phyloP scores from a whole-genome alignment of 768 basidiomycete genomes.

The Mycena galericulata region DNA sequence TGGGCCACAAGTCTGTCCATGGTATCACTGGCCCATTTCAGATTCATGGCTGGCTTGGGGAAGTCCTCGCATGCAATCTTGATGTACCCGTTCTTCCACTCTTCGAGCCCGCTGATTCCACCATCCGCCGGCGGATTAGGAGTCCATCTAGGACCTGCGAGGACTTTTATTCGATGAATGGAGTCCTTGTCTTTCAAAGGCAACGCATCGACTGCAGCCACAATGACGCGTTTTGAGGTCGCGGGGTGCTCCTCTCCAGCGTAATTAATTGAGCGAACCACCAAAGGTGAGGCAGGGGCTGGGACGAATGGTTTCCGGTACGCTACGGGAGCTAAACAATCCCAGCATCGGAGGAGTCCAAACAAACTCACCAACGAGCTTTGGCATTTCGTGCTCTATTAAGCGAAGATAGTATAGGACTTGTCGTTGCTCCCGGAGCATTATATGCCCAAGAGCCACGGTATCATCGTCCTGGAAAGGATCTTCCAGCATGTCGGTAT shows the following conservation, averaged over 20 bases:
- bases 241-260: slow-evolving; percentile 83
- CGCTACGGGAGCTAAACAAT: slow-evolving; percentile 56
- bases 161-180: slow-evolving; percentile 85
- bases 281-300: slow-evolving; percentile 69
- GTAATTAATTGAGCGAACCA: slow-evolving; percentile 82
- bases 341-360: neutral
- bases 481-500: slow-evolving; percentile 58
- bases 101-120: slow-evolving; percentile 63
- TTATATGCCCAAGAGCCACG: slow-evolving; percentile 76
- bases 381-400: slow-evolving; percentile 90
- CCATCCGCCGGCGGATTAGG: slow-evolving; percentile 77
- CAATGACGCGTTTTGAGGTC: slow-evolving; percentile 75
- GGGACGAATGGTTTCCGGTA: slow-evolving; percentile 85
- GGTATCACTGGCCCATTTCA: slow-evolving; percentile 94
- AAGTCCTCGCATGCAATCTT: slow-evolving; percentile 94
- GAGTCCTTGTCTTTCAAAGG: slow-evolving; percentile 74
- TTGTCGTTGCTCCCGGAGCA: slow-evolving; percentile 80
- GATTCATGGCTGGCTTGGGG: slow-evolving; percentile 84
- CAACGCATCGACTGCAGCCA: slow-evolving; percentile 80
- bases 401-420: slow-evolving; percentile 83
- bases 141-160: slow-evolving; percentile 92
- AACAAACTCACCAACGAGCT: slow-evolving; percentile 76
- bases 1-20: slow-evolving; percentile 82
- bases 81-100: slow-evolving; percentile 81
- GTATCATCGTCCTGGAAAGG: slow-evolving; percentile 70